phyloP scores from a whole-genome alignment of 192 early-diverging fungal genomes.

The Coemansia sp. region DNA sequence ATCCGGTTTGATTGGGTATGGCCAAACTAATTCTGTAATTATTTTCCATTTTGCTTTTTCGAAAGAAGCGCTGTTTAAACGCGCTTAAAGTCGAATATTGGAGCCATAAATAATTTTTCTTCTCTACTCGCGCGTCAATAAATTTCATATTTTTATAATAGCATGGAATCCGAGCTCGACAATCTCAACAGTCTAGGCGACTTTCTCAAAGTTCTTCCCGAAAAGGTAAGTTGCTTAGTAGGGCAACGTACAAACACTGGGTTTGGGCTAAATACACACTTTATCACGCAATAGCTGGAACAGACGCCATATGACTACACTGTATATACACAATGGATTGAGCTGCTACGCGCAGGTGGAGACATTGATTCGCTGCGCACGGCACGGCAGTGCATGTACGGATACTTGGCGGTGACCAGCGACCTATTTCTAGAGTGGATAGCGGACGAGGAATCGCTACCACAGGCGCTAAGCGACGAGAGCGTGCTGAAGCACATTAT shows the following conservation, averaged over 20 bases:
- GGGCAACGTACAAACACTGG: no score
- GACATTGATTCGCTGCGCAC: conserved; percentile 41
- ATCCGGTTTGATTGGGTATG: no score
- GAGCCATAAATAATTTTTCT: not conserved
- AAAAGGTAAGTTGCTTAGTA: conserved; percentile 8
- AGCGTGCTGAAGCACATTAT: conserved; percentile 10
- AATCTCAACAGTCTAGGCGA: conserved; percentile 17
- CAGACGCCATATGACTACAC: conserved; percentile 39
- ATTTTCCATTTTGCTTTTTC: no score
- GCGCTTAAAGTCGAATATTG: not conserved
- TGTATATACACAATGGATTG: conserved; percentile 35
- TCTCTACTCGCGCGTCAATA: not conserved
- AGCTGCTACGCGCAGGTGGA: conserved; percentile 27
- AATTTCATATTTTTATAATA: not conserved
- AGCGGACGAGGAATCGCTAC: conserved; percentile 28
- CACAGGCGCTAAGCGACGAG: conserved; percentile 10
- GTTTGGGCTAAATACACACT: not conserved
- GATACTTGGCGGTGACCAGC: conserved; percentile 25
- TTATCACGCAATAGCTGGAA: conserved; percentile 16
- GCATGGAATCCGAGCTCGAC: conserved; percentile 19
- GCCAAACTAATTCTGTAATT: no score
- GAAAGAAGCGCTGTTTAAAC: not conserved
- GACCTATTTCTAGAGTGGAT: conserved; percentile 32
- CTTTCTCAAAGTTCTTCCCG: conserved; percentile 33
- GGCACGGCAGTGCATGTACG: conserved; percentile 31